Conservation (phyloP, 2,329 filamentous ascomycete species). For the Stagonosporopsis chrysanthemi region DNA sequence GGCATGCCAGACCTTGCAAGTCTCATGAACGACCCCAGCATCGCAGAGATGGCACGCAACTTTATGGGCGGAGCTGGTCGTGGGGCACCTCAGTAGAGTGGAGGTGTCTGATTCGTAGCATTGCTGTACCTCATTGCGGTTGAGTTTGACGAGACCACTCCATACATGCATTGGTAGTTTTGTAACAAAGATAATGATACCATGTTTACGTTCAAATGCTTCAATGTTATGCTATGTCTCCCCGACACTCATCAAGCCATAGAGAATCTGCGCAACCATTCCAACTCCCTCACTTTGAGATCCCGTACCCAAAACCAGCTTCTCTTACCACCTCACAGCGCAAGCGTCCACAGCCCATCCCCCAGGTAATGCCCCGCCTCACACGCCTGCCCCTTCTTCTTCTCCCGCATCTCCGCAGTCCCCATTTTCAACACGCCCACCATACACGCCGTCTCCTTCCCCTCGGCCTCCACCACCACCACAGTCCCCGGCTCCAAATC, state of each 20-base stretch:
- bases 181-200: constrained; percentile 35
- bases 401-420: constrained; percentile 90
- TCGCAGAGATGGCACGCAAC: constrained; percentile 83
- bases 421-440: constrained; percentile 84
- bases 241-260: neutral
- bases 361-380: constrained; percentile 94
- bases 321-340: constrained; percentile 42
- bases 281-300: neutral
- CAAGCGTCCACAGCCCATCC: constrained; percentile 88
- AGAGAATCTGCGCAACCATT: neutral
- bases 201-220: constrained; percentile 24
- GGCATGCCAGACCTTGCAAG: constrained; percentile 88
- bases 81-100: constrained; percentile 30
- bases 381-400: constrained; percentile 92
- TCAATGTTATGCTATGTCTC: neutral
- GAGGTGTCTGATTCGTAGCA: neutral
- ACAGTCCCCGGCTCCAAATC: constrained; percentile 82
- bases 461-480: constrained; percentile 89
- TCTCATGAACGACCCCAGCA: constrained; percentile 90
- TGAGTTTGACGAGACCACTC: neutral
- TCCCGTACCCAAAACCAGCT: neutral
- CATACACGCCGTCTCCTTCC: constrained; percentile 89
- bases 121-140: neutral
- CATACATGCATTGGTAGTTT: constrained; percentile 7
- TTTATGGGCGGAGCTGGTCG: constrained; percentile 65